Percentiles rank a stretch among this genome's conserved stretches.
Evolutionary conservation across 2,329 filamentous ascomycete species (phyloP).

Genomic region (Pseudogymnoascus sp.): DNA sequence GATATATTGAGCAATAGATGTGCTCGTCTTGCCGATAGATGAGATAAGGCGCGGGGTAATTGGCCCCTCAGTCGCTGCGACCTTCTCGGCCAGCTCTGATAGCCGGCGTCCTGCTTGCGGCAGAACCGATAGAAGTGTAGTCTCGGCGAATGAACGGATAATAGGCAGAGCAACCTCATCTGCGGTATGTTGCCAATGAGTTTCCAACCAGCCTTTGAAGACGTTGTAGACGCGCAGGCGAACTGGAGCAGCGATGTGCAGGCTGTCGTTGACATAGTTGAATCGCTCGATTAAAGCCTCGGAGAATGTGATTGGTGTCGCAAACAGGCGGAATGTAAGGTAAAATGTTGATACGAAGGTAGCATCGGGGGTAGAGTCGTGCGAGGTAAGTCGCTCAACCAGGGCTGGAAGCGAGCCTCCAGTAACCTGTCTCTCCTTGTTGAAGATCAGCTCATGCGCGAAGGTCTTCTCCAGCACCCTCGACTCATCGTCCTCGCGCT

Average conservation of each 20-base stretch:
- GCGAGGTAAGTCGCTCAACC: conserved; percentile 88
- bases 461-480: conserved; percentile 87
- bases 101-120: conserved; percentile 76
- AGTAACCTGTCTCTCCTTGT: conserved; percentile 90
- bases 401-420: conserved; percentile 85
- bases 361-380: conserved; percentile 85
- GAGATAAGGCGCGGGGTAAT: conserved; percentile 77
- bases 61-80: conserved; percentile 63
- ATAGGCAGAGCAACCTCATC: conserved; percentile 69
- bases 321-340: conserved; percentile 90
- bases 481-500: conserved; percentile 71
- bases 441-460: conserved; percentile 84
- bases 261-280: conserved; percentile 78
- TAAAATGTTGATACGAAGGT: conserved; percentile 93
- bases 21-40: conserved; percentile 81
- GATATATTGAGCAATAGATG: conserved; percentile 63
- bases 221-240: conserved; percentile 89
- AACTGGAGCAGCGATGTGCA: conserved; percentile 69
- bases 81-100: conserved; percentile 70
- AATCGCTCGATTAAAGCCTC: conserved; percentile 83
- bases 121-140: conserved; percentile 59
- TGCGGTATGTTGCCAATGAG: conserved; percentile 80
- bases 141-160: conserved; percentile 74
- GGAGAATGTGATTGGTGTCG: conserved; percentile 70
- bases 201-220: conserved; percentile 96